Evolutionary conservation across 2,329 filamentous ascomycete genomes (phyloP).

Genomic region (Mycocentrospora acerina): DNA sequence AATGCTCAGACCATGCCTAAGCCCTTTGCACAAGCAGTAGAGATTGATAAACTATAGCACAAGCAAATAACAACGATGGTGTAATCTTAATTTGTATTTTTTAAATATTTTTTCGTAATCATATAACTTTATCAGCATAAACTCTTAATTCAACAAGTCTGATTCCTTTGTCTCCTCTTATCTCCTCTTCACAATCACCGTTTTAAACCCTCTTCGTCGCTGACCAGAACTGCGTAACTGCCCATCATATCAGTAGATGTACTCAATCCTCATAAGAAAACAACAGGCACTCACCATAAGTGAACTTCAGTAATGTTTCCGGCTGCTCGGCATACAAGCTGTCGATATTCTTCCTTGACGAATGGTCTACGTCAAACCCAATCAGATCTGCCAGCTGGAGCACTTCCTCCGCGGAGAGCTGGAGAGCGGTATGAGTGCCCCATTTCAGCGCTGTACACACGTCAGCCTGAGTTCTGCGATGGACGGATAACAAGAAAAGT

Average conservation of each 20-base stretch:
- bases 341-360: slow-evolving; percentile 7
- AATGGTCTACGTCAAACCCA: slow-evolving; percentile 7
- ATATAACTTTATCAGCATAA: too few relatives aligned
- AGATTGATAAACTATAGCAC: too few relatives aligned
- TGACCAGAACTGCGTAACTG: slow-evolving; percentile 9
- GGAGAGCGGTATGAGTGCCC: slow-evolving; percentile 8
- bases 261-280: slow-evolving; percentile 1
- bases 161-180: too few relatives aligned
- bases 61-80: too few relatives aligned
- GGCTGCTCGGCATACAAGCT: slow-evolving; percentile 7
- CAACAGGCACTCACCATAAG: slow-evolving; percentile 4
- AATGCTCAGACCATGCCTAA: too few relatives aligned
- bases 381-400: slow-evolving; percentile 7
- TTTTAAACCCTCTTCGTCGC: slow-evolving; percentile 6
- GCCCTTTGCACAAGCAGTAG: too few relatives aligned
- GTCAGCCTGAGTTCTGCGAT: slow-evolving; percentile 1
- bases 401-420: slow-evolving; percentile 8
- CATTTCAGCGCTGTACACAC: slow-evolving; percentile 9
- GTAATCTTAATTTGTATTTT: too few relatives aligned
- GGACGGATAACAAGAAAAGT: slow-evolving; percentile 2
- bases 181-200: neutral
- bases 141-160: too few relatives aligned
- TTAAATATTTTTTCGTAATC: too few relatives aligned
- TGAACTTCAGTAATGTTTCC: slow-evolving; percentile 7
- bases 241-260: slow-evolving; percentile 1